phyloP scores from a whole-genome alignment of 1,139 yeast genomes.

The Diutina sp. region DNA sequence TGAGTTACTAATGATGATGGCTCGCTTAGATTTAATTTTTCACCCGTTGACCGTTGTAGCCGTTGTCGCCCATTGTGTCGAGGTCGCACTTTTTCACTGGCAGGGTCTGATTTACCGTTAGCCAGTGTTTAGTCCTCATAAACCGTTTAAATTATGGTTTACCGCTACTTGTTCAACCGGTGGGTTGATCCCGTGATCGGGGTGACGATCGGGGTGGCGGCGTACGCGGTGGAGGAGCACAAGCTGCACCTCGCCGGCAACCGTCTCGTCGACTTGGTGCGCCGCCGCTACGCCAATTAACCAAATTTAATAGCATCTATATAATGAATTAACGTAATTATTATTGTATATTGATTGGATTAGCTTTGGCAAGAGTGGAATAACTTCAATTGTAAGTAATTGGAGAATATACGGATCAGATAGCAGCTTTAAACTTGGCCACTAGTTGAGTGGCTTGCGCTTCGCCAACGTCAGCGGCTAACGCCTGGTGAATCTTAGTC shows the following conservation, averaged over 20 bases:
- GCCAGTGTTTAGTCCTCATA: not conserved
- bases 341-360: not conserved
- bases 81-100: too few relatives aligned
- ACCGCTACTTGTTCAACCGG: constrained; percentile 2
- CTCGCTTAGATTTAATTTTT: too few relatives aligned
- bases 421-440: not conserved
- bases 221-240: not conserved
- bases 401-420: not conserved
- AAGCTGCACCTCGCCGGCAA: not conserved
- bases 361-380: not conserved
- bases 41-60: too few relatives aligned
- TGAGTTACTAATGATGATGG: too few relatives aligned
- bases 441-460: not conserved
- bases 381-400: not conserved
- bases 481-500: not conserved
- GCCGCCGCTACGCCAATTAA: not conserved
- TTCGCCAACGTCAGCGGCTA: not conserved
- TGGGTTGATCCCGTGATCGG: not conserved
- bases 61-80: too few relatives aligned
- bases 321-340: not conserved
- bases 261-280: not conserved
- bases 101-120: too few relatives aligned
- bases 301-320: not conserved
- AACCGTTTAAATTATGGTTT: not conserved
- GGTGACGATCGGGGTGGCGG: not conserved